Base-by-base conservation (phyloP, 1,284 basidiomycete genomes). In the Laetiporus sulphureus region DNA sequence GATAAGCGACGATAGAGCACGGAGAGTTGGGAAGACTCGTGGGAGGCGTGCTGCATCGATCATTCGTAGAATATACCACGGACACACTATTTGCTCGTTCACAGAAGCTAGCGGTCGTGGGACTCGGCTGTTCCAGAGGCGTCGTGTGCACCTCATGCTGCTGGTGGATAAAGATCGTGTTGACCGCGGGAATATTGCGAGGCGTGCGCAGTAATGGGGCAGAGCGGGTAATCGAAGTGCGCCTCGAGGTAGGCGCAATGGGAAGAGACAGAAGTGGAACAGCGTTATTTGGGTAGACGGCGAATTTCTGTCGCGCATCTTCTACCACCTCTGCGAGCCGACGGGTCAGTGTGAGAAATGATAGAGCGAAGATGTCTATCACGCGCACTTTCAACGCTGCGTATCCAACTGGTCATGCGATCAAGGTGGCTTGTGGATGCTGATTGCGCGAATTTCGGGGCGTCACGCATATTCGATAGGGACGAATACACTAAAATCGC, bases 341-440 rank as follows among this genome's bases (percentile, higher is more conserved):
- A 15, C n/a, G 24, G 21, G 32, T 39, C 32, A 45, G 31, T 12
- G 39, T 12, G 20, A 21, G 43, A 19, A 8, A 16, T 37, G 40
- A 49, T 16, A 23, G 45, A 41, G 36, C 29, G 32, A 49, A 43
- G 8, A 12, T 11, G 4, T 8, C 2, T 11, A 6, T 27, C 10
- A 18, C 18, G 72, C 83, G 56, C 56, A 88, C 84, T 81, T 62
- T 89, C 84, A 8, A 87, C 82, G 44, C 76, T 83, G 50, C 74
- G 73, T 61, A 86, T 81, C 86, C 85, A 89, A 39, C 79, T 64
- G 1, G 76, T 72, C 78, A 89, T 77, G 41, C 85, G 67, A 53
- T 88, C 83, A 27, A 68, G 61, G 32, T 72, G 69, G 27, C 70
- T 71, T 47, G 80, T 79, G 24, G 66, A 72, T 22, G 41, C 73